Percentiles rank a stretch among this genome's conserved stretches.
Evolutionary conservation across 2,329 filamentous ascomycete genomes (phyloP).

Genomic region (Pseudogymnoascus pannorum): DNA sequence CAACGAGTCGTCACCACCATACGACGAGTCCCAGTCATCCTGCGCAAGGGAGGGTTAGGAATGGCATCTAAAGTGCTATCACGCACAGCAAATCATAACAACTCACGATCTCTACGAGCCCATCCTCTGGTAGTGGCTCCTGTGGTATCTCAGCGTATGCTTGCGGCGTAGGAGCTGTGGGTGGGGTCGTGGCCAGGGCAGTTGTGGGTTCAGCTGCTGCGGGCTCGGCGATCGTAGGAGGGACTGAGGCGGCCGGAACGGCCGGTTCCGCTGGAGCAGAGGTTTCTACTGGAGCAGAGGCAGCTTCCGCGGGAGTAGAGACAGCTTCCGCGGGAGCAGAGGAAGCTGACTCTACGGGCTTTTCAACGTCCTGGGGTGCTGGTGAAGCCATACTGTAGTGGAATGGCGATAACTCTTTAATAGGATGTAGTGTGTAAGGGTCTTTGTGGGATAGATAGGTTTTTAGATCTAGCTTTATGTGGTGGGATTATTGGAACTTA

Average conservation of each 20-base stretch:
- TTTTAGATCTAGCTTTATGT: neutral
- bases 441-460: too few species aligned
- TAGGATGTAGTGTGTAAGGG: neutral
- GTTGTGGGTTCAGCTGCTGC: neutral
- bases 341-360: neutral
- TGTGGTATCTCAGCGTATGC: neutral
- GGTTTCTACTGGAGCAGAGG: neutral
- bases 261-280: neutral
- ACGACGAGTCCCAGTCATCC: constrained; percentile 10
- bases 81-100: neutral
- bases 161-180: neutral
- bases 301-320: too few species aligned
- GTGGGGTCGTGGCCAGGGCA: neutral
- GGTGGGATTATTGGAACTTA: too few species aligned
- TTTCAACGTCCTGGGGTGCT: neutral
- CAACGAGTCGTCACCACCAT: neutral
- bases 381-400: neutral
- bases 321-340: too few species aligned
- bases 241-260: neutral
- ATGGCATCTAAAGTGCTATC: neutral
- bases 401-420: neutral
- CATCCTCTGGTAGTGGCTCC: neutral
- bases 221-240: neutral
- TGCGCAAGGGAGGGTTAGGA: neutral
- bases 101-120: constrained; percentile 1